Percentiles rank a stretch among this genome's conserved stretches.
phyloP scores from a whole-genome alignment of 2,329 filamentous ascomycete genomes.

The Curvularia spicifera region DNA sequence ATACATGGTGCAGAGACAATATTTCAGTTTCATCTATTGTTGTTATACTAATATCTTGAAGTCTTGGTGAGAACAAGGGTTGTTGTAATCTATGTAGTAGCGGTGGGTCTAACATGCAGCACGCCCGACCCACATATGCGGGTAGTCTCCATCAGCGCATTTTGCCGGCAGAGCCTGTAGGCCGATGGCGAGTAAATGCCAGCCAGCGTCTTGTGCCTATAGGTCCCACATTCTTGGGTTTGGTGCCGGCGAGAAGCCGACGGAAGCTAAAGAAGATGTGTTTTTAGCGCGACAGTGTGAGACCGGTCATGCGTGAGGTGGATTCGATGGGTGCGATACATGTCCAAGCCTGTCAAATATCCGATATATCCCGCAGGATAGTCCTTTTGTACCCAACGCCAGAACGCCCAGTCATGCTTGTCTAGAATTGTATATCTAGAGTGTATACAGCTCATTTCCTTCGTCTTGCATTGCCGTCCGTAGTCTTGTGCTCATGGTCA shows the following conservation, averaged over 20 bases:
- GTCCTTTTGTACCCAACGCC: slow-evolving; percentile 27
- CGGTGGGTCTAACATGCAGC: not conserved
- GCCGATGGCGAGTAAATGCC: slow-evolving; percentile 28
- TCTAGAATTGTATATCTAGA: slow-evolving; percentile 8
- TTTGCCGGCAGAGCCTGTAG: slow-evolving; percentile 37
- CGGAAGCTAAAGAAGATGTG: slow-evolving; percentile 1
- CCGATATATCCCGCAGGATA: slow-evolving; percentile 25
- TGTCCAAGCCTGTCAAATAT: slow-evolving; percentile 10
- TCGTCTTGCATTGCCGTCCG: slow-evolving; percentile 28
- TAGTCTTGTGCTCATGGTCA: slow-evolving; percentile 32
- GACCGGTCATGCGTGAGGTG: not conserved
- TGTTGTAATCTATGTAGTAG: not conserved
- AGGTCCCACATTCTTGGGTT: slow-evolving; percentile 6
- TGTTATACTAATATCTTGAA: no score
- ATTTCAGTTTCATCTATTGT: no score
- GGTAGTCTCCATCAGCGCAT: not conserved
- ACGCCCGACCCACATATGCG: not conserved
- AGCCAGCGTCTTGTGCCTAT: slow-evolving; percentile 8
- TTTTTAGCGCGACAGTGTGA: slow-evolving; percentile 5
- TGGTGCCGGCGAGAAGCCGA: slow-evolving; percentile 12
- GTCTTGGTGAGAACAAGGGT: no score
- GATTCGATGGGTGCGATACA: slow-evolving; percentile 4
- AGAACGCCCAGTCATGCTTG: slow-evolving; percentile 33
- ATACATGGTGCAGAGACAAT: no score
- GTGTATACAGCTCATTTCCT: slow-evolving; percentile 31